Evolutionary conservation across 352 stramenopile species (phyloP).

Genomic region (Blastocystis sp.): DNA sequence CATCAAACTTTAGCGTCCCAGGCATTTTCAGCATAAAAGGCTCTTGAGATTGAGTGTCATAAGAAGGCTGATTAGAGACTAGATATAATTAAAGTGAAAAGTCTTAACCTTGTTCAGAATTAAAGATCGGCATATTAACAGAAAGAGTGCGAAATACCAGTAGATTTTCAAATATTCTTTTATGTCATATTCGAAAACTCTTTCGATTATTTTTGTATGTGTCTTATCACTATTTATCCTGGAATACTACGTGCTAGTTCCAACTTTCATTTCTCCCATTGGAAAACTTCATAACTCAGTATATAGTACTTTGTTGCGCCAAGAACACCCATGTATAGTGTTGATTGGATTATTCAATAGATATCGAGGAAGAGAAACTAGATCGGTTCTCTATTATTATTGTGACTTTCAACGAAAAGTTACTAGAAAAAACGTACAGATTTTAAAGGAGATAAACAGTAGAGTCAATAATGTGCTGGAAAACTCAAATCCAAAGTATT

Average conservation of each 20-base stretch:
- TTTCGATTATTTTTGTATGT: background rate
- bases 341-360: background rate
- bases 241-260: conserved; percentile 20
- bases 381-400: conserved; percentile 29
- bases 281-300: background rate
- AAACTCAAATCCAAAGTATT: background rate
- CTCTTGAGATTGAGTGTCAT: too few species aligned
- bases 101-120: background rate
- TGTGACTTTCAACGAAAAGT: conserved; percentile 10
- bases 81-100: too few species aligned
- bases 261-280: background rate
- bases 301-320: background rate
- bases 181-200: background rate
- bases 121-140: background rate
- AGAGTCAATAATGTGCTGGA: conserved; percentile 52
- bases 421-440: conserved; percentile 47
- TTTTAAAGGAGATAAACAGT: background rate
- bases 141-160: background rate
- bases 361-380: background rate
- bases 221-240: background rate
- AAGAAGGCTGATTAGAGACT: too few species aligned
- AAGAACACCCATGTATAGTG: background rate
- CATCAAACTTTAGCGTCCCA: too few species aligned
- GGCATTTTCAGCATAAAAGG: too few species aligned
- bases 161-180: background rate